Evolutionary conservation across 2,329 filamentous ascomycete genomes (phyloP), one percentile per base, ranked within the genome.

Genomic region (Intubia oerlemansii): DNA sequence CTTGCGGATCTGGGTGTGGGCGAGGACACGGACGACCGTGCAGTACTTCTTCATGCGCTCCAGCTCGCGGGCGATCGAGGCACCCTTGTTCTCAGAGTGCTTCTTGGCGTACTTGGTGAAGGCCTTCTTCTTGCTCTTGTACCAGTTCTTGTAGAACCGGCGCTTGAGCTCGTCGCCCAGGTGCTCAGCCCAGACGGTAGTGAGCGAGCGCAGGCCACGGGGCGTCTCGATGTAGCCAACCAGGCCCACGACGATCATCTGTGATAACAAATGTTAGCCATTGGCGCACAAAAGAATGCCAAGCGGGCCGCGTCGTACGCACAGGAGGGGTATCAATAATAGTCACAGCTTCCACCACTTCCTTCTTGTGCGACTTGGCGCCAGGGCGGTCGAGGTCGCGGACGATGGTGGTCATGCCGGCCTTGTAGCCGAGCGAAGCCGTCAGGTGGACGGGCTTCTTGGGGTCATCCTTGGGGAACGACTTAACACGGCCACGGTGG

Each of bases 81-180:
- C 64, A 50, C 81, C 84, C 61, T 59, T 78, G 66, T 62, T 75
- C 68, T 95, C 85, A 41, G 85, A 82, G 76, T 95, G 81, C 75
- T 91, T 85, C 81, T 95, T 98, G 68, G 88, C 81, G 66, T 98
- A 98, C 71, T 91, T 93, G 71, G 88, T 98, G 70, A 98, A 98
- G 39, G 88, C 88, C 85, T 98, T 98, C 81, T 93, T 95, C 84
- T 98, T 98, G 72, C 74, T 82, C 78, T 92, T 92, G 79, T 98
- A 98, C 88, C 88, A 98, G 78, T 98, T 98, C 82, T 95, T 95
- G 80, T 98, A 98, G 81, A 98, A 98, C 56, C 88, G 80, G 52
- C 88, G 80, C 77, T 92, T 92, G 60, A 98, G 56, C 66, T 95
- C 88, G 60, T 98, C 88, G 62, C 78, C 80, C 60, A 98, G 62